Evolutionary conservation across 192 early-diverging fungal genomes (phyloP).

Genomic region (Mortierella alpina): DNA sequence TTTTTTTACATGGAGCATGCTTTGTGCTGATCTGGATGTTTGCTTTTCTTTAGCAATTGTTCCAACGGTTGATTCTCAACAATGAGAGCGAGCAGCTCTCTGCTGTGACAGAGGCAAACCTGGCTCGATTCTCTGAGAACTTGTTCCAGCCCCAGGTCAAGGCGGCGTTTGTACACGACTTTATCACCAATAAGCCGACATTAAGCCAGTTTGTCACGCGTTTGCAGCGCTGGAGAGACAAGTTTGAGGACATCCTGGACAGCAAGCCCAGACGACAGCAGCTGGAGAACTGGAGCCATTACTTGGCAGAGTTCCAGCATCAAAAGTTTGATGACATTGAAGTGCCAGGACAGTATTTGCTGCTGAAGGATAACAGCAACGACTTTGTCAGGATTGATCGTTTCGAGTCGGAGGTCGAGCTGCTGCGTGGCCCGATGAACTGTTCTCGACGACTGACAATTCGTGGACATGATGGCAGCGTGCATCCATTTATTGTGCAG

Average conservation of each 20-base stretch:
- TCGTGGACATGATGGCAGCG: slow-evolving; percentile 90
- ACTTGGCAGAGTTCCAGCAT: slow-evolving; percentile 98
- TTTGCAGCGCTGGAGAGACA: slow-evolving; percentile 94
- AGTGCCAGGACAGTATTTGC: slow-evolving; percentile 96
- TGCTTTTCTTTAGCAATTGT: slow-evolving; percentile 67
- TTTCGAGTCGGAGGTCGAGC: slow-evolving; percentile 91
- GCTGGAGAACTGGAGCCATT: slow-evolving; percentile 89
- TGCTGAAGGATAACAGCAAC: slow-evolving; percentile 83
- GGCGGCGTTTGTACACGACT: slow-evolving; percentile 90
- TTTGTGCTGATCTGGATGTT: neutral
- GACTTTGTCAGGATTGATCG: slow-evolving; percentile 97
- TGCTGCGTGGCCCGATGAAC: slow-evolving; percentile 79
- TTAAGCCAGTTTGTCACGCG: slow-evolving; percentile 84
- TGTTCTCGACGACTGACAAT: slow-evolving; percentile 87
- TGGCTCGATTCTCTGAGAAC: slow-evolving; percentile 89
- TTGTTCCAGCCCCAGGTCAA: slow-evolving; percentile 67
- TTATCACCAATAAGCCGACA: slow-evolving; percentile 89
- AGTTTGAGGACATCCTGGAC: slow-evolving; percentile 88
- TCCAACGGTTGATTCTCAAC: slow-evolving; percentile 66
- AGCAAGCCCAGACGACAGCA: slow-evolving; percentile 83
- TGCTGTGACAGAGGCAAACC: slow-evolving; percentile 79
- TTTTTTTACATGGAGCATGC: neutral
- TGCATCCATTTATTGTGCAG: slow-evolving; percentile 94
- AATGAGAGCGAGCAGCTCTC: slow-evolving; percentile 73
- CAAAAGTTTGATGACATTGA: slow-evolving; percentile 99